phyloP scores from a whole-genome alignment of 768 basidiomycete species.

The Pleurotus salmoneostramineus region DNA sequence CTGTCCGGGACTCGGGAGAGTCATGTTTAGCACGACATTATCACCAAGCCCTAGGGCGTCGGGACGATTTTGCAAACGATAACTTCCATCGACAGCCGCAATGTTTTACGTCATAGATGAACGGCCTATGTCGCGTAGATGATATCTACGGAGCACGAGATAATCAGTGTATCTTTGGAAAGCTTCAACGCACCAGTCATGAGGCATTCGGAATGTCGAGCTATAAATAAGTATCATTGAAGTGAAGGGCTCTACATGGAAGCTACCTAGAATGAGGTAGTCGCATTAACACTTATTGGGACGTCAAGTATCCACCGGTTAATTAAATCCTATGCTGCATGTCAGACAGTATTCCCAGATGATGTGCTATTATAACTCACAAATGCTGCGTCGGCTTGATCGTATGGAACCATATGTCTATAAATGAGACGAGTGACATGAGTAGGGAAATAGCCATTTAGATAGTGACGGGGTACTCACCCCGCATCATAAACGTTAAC shows the following conservation, averaged over 20 bases:
- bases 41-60: not conserved
- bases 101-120: too few relatives aligned
- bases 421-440: slow-evolving; percentile 1
- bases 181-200: not conserved
- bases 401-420: slow-evolving; percentile 88
- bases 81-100: too few relatives aligned
- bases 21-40: not conserved
- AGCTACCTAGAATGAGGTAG: not conserved
- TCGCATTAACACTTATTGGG: slow-evolving; percentile 32
- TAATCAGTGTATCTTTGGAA: not conserved
- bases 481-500: slow-evolving; percentile 79
- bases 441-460: not conserved
- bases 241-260: not conserved
- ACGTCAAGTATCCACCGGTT: slow-evolving; percentile 53
- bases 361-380: slow-evolving; percentile 33
- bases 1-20: not conserved
- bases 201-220: not conserved
- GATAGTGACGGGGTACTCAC: slow-evolving; percentile 32
- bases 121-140: not conserved
- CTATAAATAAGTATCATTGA: not conserved
- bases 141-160: not conserved
- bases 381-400: slow-evolving; percentile 85
- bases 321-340: slow-evolving; percentile 46
- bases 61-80: not conserved
- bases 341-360: not conserved